Base-by-base conservation (phyloP, 768 basidiomycete genomes). In the Collybia sordida region DNA sequence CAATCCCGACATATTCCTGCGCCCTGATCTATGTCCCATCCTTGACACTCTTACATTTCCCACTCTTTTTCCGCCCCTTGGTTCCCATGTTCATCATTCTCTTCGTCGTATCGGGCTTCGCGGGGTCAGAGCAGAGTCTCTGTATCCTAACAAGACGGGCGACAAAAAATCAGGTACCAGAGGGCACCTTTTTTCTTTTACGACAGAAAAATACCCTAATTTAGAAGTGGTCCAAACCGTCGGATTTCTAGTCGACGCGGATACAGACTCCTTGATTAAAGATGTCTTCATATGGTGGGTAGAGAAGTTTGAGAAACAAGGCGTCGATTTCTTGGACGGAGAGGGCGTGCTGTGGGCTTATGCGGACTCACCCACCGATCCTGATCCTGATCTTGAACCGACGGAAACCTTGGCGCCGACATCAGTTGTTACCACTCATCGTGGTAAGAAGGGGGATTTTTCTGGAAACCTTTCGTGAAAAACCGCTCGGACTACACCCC, bases 201-300 rank as follows among this genome's bases (percentile, higher is more conserved):
- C 64, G 43, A 59, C 65, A 36, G 64, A 63, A 34, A 65, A 69
- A 45, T 79, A 74, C 56, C 79, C 80, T 18, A 64, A 59, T 42
- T 64, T 81, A 23, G 74, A 79, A 59, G 59, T 72, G 27, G 67
- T 80, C 22, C 72, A 75, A 51, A 79, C 74, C 18, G 67, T 78
- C 12, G 76, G 72, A 2, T 78, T 74, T 58, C 58, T 78, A 37
- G 76, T 75, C 17, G 78, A 77, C 19, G 68, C 77, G 17, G 69
- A 74, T 45, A 61, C 67, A 49, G 74, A 79, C 57, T 55, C 53
- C 35, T 52, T 72, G 42, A 69, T 74, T 48, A 73, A 71, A 65
- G 75, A 81, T 44, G 63, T 78, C 15, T 81, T 79, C 55, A 77
- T 80, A 24, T 76, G 74, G 73, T 81, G 80, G 80, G 69, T 72